phyloP scores from a whole-genome alignment of 768 basidiomycete genomes.

The Mycena amicta region DNA sequence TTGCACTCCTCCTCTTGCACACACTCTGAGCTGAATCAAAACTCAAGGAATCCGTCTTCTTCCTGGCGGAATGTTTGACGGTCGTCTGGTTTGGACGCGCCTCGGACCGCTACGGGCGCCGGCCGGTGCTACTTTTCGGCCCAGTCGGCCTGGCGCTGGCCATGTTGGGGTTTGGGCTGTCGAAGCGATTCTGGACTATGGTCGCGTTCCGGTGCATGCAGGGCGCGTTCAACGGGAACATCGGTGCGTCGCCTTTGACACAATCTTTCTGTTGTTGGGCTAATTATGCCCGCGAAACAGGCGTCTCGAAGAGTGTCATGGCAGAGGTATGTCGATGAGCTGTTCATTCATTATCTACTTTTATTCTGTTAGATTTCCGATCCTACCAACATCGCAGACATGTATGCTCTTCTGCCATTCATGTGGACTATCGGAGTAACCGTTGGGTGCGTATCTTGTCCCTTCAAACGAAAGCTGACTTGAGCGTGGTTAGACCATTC shows the following conservation, averaged over 20 bases:
- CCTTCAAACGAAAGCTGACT: too few relatives aligned
- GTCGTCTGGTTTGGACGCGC: conserved; percentile 29
- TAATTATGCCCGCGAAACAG: conserved; percentile 4
- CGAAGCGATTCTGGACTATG: conserved; percentile 32
- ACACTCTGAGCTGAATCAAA: too few relatives aligned
- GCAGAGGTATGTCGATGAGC: conserved; percentile 24
- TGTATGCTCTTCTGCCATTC: conserved; percentile 37
- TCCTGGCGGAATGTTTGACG: conserved; percentile 27
- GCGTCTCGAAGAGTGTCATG: conserved; percentile 27
- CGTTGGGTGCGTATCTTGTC: conserved; percentile 28
- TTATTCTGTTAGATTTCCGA: conserved; percentile 34
- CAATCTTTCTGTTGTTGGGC: too few relatives aligned
- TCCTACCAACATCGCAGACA: conserved; percentile 41
- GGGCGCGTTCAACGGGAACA: conserved; percentile 44
- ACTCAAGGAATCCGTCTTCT: conserved; percentile 34
- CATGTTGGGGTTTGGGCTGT: conserved; percentile 38
- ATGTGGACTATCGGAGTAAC: conserved; percentile 39
- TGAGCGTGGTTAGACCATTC: conserved; percentile 15
- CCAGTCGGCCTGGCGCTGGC: conserved; percentile 33
- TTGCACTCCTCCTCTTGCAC: too few relatives aligned
- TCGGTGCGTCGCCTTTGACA: conserved; percentile 27
- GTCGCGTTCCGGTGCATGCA: conserved; percentile 32
- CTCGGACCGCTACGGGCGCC: conserved; percentile 26
- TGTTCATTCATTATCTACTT: background rate
- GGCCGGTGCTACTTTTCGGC: conserved; percentile 30